Evolutionary conservation across 306 rosid genomes (phyloP).

Genomic region (Vicia sativa): DNA sequence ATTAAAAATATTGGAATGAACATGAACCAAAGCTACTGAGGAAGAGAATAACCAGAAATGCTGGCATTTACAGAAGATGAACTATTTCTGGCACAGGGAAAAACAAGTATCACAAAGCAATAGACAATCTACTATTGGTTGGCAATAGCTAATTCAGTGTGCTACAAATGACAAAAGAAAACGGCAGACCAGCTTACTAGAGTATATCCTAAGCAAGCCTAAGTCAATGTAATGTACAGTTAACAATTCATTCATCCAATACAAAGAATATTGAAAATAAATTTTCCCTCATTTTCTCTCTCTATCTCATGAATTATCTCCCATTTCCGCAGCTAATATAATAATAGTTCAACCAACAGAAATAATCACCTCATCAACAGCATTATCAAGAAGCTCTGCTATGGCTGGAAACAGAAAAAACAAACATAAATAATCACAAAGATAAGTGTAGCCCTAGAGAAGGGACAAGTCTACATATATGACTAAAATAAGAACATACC

Average conservation of each 20-base stretch:
- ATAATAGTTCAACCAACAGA: conserved; percentile 25
- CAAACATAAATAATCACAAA: conserved; percentile 15
- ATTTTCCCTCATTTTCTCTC: neutral
- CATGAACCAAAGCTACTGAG: conserved; percentile 3
- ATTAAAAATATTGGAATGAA: neutral
- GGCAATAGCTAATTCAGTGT: conserved; percentile 17
- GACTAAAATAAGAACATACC: conserved; percentile 58
- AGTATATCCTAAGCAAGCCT: no score
- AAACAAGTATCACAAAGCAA: conserved; percentile 6
- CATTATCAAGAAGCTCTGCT: conserved; percentile 94
- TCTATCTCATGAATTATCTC: neutral
- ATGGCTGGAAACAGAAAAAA: conserved; percentile 65
- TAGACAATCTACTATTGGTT: neutral
- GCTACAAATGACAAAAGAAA: conserved; percentile 10
- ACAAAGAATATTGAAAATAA: neutral
- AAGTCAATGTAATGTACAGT: neutral
- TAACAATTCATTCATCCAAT: neutral
- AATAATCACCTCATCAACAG: conserved; percentile 84
- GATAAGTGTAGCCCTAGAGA: conserved; percentile 1
- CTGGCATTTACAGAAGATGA: conserved; percentile 1
- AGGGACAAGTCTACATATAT: neutral
- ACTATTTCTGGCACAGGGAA: conserved; percentile 8
- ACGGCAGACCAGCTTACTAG: neutral
- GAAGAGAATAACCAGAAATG: neutral
- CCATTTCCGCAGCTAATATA: neutral